These are phyloP conservation scores for Geranium incanum DNA, from an alignment of 441 rosid genomes.

Conservation along the genomic window DNA sequence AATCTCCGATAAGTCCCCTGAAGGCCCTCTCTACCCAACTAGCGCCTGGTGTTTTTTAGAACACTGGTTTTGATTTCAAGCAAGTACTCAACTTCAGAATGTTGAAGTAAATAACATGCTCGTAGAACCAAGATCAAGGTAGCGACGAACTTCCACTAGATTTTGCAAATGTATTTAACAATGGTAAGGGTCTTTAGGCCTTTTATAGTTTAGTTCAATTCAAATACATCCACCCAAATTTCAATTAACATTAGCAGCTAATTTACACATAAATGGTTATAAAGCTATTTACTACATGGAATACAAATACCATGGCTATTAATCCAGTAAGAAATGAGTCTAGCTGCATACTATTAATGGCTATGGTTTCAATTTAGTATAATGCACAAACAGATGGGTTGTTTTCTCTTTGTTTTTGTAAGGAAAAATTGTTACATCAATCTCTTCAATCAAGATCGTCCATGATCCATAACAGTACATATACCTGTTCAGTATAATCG, in stretches of 20 bases:
- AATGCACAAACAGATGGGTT: not conserved
- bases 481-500: not conserved
- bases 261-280: not conserved
- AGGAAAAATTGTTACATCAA: not conserved
- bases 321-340: not conserved
- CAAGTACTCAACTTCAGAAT: not conserved
- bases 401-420: not conserved
- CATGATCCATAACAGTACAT: not conserved
- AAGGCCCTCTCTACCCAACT: no score
- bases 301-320: not conserved
- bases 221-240: not conserved
- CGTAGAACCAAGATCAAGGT: not conserved
- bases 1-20: no score
- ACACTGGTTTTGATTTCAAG: no score
- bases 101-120: not conserved
- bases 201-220: not conserved
- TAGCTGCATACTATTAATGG: not conserved
- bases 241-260: not conserved
- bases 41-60: no score
- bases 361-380: not conserved
- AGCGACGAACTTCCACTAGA: not conserved
- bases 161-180: not conserved
- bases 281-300: not conserved
- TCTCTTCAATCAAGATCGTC: not conserved
- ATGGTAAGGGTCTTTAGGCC: not conserved